Percentiles rank a stretch among this genome's conserved stretches.
These are phyloP conservation scores for Trichoderma sp. DNA, from an alignment of 2,329 filamentous ascomycete species.

Conservation along the genomic window DNA sequence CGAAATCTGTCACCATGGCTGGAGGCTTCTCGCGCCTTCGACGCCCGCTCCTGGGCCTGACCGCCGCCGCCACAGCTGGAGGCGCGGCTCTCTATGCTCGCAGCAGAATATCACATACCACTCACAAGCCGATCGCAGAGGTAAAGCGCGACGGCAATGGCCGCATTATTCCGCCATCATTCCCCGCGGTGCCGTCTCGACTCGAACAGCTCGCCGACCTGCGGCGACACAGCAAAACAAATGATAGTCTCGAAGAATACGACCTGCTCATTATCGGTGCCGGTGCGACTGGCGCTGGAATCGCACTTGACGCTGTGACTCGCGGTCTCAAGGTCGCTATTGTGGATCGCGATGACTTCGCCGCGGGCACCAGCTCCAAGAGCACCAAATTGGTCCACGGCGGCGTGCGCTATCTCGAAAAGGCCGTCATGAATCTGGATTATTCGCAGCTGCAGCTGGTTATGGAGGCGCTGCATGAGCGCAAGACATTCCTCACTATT, in stretches of 20 bases:
- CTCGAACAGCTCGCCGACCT: slow-evolving; percentile 45
- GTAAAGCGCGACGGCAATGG: slow-evolving; percentile 41
- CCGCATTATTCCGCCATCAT: slow-evolving; percentile 43
- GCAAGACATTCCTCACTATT: slow-evolving; percentile 80
- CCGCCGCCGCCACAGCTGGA: slow-evolving; percentile 36
- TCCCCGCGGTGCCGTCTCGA: slow-evolving; percentile 40
- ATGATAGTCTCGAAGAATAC: slow-evolving; percentile 58
- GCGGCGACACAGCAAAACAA: slow-evolving; percentile 36
- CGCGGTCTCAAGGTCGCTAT: slow-evolving; percentile 77
- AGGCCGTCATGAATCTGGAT: slow-evolving; percentile 82
- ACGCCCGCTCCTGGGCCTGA: slow-evolving; percentile 39
- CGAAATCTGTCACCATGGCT: slow-evolving; percentile 35
- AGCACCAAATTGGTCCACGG: slow-evolving; percentile 87
- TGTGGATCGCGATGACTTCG: slow-evolving; percentile 82
- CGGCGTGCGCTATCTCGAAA: slow-evolving; percentile 82
- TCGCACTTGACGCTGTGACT: slow-evolving; percentile 79
- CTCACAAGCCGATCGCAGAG: slow-evolving; percentile 39
- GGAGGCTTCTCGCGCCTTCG: slow-evolving; percentile 40
- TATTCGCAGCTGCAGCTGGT: slow-evolving; percentile 81
- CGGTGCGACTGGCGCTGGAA: slow-evolving; percentile 77
- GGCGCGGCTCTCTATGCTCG: slow-evolving; percentile 37
- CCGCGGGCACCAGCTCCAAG: slow-evolving; percentile 79
- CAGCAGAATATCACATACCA: slow-evolving; percentile 36
- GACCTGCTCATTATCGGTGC: slow-evolving; percentile 79
- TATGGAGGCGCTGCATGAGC: slow-evolving; percentile 78